These are phyloP conservation scores for Termitomyces sp. DNA, from an alignment of 768 basidiomycete species.

Conservation along the genomic window DNA sequence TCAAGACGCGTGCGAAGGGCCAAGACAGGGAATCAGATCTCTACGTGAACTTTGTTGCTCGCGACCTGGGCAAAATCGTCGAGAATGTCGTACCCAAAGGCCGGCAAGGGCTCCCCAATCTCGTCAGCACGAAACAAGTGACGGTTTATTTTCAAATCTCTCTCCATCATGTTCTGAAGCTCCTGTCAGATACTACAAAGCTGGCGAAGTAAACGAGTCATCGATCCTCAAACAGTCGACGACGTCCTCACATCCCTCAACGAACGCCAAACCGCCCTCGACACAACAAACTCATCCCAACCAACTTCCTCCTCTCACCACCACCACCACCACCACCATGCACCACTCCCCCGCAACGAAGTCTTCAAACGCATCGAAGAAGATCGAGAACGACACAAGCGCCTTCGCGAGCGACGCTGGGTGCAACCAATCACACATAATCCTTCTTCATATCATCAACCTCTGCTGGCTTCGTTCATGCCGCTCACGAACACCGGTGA, in stretches of 20 bases:
- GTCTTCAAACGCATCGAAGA: conserved; percentile 86
- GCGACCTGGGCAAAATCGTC: conserved; percentile 76
- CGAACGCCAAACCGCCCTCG: conserved; percentile 26
- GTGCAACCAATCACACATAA: conserved; percentile 70
- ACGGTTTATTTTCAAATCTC: conserved; percentile 9
- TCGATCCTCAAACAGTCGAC: conserved; percentile 76
- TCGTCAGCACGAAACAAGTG: conserved; percentile 85
- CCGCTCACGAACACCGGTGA: conserved; percentile 47
- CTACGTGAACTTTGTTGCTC: conserved; percentile 72
- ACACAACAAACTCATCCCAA: conserved; percentile 4
- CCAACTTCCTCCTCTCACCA: conserved; percentile 15
- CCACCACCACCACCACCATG: conserved; percentile 15
- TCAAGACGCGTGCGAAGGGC: conserved; percentile 49
- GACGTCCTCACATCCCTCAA: conserved; percentile 56
- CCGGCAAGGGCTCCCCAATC: conserved; percentile 82
- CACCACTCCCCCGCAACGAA: conserved; percentile 53
- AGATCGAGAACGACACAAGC: conserved; percentile 88
- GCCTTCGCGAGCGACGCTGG: conserved; percentile 87
- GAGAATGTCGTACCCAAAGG: conserved; percentile 84
- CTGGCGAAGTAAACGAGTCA: conserved; percentile 80
- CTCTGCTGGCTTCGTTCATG: conserved; percentile 54
- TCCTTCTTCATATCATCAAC: conserved; percentile 31
- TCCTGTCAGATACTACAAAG: conserved; percentile 74
- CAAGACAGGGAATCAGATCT: conserved; percentile 41
- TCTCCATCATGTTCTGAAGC: neutral